Conservation (phyloP, 306 rosid species). For the Notholithocarpus densiflorus region DNA sequence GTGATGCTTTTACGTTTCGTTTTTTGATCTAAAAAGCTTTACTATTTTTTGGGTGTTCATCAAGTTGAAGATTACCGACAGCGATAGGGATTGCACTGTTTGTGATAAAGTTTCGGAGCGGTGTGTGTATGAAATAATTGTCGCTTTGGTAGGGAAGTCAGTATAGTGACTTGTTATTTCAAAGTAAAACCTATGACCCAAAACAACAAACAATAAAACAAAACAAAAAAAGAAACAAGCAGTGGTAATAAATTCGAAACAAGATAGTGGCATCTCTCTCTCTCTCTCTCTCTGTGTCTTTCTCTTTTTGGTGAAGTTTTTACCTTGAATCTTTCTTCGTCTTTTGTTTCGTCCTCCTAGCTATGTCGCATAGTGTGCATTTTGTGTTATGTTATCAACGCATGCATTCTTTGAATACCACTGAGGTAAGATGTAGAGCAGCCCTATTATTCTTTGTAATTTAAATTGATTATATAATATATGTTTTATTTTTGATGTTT, state of each 20-base stretch:
- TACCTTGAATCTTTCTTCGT: background rate
- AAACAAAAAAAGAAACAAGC: constrained; percentile 2
- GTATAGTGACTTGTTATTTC: background rate
- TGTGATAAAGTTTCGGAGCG: constrained; percentile 23
- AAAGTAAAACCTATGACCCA: background rate
- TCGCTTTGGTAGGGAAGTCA: constrained; percentile 16
- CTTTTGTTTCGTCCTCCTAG: background rate
- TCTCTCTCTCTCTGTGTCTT: no score
- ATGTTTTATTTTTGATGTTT: no score
- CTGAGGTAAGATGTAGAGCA: no score
- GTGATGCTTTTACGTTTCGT: constrained; percentile 8
- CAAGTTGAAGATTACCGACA: constrained; percentile 32
- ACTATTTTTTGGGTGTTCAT: constrained; percentile 4
- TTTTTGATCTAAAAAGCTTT: background rate
- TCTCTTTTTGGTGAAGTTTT: background rate
- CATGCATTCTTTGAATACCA: background rate
- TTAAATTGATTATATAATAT: background rate
- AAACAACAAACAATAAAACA: no score
- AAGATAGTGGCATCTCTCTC: no score
- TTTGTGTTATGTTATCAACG: background rate
- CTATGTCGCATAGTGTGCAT: background rate
- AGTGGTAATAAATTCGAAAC: background rate
- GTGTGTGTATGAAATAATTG: background rate
- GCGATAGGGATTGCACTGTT: constrained; percentile 30
- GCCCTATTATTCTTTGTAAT: background rate